Percentiles rank a stretch among this genome's conserved stretches.
Evolutionary conservation across 2,329 filamentous ascomycete species (phyloP).

Genomic region (Pseudogymnoascus pannorum): DNA sequence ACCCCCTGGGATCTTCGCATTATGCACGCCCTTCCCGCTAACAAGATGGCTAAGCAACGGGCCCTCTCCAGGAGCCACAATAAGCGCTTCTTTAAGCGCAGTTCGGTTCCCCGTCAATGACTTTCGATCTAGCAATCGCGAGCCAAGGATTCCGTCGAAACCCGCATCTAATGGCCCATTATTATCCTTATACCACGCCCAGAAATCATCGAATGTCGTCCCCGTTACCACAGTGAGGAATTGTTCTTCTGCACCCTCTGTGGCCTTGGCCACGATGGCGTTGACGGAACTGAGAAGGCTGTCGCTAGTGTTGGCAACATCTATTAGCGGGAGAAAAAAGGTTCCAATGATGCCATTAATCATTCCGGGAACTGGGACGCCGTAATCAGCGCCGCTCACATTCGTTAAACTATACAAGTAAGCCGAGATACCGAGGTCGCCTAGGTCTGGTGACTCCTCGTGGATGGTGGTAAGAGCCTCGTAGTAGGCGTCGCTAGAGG

Average conservation of each 20-base stretch:
- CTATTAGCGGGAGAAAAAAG: conserved; percentile 30
- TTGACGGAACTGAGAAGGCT: conserved; percentile 26
- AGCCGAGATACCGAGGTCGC: conserved; percentile 44
- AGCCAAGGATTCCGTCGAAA: conserved; percentile 33
- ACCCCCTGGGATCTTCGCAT: conserved; percentile 39
- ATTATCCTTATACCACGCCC: conserved; percentile 16
- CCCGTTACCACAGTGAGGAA: conserved; percentile 17
- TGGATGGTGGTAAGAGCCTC: conserved; percentile 42
- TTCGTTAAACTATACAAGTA: conserved; percentile 39
- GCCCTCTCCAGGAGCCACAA: conserved; percentile 27
- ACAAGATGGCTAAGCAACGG: conserved; percentile 35
- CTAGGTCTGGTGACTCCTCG: conserved; percentile 39
- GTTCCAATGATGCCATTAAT: conserved; percentile 29
- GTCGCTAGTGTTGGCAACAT: conserved; percentile 28
- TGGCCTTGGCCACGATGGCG: conserved; percentile 33
- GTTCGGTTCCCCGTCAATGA: conserved; percentile 31
- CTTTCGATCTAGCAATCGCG: conserved; percentile 36
- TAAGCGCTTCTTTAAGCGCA: conserved; percentile 32
- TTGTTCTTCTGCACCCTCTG: conserved; percentile 24
- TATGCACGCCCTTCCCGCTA: conserved; percentile 36
- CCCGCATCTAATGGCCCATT: conserved; percentile 38
- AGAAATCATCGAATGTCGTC: conserved; percentile 19
- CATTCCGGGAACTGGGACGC: conserved; percentile 21
- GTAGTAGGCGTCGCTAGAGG: conserved; percentile 34
- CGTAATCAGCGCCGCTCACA: conserved; percentile 27